Conservation (phyloP, 1,139 yeast species). For the Casaregolazyma lundiana region DNA sequence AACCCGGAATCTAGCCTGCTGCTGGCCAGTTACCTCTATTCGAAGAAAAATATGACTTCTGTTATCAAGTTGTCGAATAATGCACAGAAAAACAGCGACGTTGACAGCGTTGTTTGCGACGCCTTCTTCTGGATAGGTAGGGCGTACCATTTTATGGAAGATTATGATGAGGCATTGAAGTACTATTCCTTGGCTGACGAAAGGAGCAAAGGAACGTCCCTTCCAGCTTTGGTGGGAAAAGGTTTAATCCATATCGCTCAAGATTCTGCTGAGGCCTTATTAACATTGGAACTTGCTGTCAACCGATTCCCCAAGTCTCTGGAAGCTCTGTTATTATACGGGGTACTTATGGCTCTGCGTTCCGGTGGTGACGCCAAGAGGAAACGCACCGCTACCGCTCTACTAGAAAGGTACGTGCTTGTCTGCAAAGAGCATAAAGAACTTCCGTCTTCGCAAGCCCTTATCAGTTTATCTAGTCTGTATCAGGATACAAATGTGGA, state of each 20-base stretch:
- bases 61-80: conserved; percentile 56
- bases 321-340: conserved; percentile 46
- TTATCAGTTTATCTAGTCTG: conserved; percentile 59
- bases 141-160: conserved; percentile 55
- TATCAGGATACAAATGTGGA: conserved; percentile 56
- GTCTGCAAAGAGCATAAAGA: conserved; percentile 56
- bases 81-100: conserved; percentile 41
- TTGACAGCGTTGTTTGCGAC: conserved; percentile 56
- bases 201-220: conserved; percentile 43
- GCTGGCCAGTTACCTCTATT: conserved; percentile 52
- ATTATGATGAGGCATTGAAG: conserved; percentile 64
- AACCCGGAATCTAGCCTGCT: conserved; percentile 44
- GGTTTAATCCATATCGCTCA: conserved; percentile 80
- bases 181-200: conserved; percentile 48
- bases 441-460: conserved; percentile 64
- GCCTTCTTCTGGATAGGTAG: conserved; percentile 86
- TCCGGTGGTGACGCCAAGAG: conserved; percentile 20
- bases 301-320: conserved; percentile 64
- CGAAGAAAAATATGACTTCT: conserved; percentile 52
- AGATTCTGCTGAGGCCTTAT: conserved; percentile 74
- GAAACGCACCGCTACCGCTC: conserved; percentile 45
- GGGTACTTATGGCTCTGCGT: conserved; percentile 23
- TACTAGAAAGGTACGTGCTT: conserved; percentile 68
- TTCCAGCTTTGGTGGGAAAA: conserved; percentile 68
- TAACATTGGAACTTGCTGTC: conserved; percentile 74